These are phyloP conservation scores for Sclerotinia borealis DNA, from an alignment of 2,329 filamentous ascomycete species.

Conservation along the genomic window DNA sequence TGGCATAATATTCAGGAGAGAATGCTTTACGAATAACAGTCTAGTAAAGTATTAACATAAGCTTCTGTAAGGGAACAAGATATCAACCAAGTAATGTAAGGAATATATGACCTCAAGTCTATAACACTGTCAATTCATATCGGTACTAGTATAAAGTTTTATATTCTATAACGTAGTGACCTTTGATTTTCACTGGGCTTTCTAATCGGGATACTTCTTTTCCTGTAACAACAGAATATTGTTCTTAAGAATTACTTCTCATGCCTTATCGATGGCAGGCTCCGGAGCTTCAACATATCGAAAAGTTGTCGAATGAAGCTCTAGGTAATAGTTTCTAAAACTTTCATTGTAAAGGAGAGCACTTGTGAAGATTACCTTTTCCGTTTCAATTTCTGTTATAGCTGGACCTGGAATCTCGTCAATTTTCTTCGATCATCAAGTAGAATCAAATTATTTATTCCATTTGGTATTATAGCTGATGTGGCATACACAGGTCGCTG, in stretches of 20 bases:
- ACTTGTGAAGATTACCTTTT: conserved; percentile 19
- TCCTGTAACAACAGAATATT: conserved; percentile 18
- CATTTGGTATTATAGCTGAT: background rate
- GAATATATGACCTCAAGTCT: conserved; percentile 23
- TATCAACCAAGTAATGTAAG: conserved; percentile 17
- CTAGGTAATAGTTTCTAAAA: conserved; percentile 15
- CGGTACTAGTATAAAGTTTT: background rate
- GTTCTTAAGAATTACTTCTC: conserved; percentile 17
- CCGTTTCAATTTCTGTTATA: conserved; percentile 12
- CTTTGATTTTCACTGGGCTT: conserved; percentile 8
- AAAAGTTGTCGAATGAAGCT: conserved; percentile 11
- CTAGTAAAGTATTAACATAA: background rate
- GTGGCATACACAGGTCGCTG: background rate
- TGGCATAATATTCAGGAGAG: conserved; percentile 16
- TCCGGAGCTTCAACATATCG: conserved; percentile 19
- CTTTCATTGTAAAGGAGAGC: conserved; percentile 21
- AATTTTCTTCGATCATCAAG: background rate
- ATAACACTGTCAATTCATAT: background rate
- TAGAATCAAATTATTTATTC: background rate
- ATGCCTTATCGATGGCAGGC: conserved; percentile 21
- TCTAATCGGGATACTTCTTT: conserved; percentile 17
- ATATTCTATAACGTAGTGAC: conserved; percentile 19
- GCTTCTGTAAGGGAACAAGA: too few relatives aligned
- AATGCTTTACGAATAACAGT: conserved; percentile 19
- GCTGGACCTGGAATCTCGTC: background rate